Conservation (phyloP, 2,329 filamentous ascomycete genomes). For the Ceratocystis papillata region DNA sequence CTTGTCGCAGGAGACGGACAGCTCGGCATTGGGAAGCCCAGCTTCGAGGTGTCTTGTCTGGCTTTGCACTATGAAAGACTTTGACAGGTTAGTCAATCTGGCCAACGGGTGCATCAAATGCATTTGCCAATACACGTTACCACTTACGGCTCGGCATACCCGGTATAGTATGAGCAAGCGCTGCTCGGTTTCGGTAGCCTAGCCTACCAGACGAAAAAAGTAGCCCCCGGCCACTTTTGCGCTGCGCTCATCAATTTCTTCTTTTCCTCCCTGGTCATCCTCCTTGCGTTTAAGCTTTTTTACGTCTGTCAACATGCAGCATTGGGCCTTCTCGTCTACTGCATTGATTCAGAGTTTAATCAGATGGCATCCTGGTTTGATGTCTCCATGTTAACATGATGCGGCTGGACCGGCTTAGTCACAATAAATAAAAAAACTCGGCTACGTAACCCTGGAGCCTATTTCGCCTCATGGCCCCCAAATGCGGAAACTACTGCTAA, state of each 20-base stretch:
- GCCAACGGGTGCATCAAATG: no score
- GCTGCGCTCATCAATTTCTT: not conserved
- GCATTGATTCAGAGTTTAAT: constrained; percentile 3
- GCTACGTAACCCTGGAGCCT: no score
- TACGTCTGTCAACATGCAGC: not conserved
- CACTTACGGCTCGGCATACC: not conserved
- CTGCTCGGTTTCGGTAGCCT: not conserved
- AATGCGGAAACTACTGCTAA: not conserved
- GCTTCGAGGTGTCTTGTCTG: no score
- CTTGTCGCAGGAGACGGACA: no score
- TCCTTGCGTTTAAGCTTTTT: not conserved
- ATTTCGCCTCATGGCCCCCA: not conserved
- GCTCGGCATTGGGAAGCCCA: no score
- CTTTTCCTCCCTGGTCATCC: not conserved
- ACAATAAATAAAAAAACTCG: not conserved
- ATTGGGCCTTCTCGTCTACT: not conserved
- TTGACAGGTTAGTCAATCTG: no score
- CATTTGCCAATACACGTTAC: not conserved
- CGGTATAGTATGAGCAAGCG: not conserved
- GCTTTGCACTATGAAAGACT: no score
- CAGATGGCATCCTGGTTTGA: not conserved
- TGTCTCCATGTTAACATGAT: not conserved
- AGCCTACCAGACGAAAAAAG: not conserved
- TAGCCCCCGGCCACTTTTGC: not conserved
- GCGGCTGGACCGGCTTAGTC: not conserved